Percentiles rank a stretch among this genome's conserved stretches.
Conservation (phyloP, 768 basidiomycete genomes). For the Epithele typhae region DNA sequence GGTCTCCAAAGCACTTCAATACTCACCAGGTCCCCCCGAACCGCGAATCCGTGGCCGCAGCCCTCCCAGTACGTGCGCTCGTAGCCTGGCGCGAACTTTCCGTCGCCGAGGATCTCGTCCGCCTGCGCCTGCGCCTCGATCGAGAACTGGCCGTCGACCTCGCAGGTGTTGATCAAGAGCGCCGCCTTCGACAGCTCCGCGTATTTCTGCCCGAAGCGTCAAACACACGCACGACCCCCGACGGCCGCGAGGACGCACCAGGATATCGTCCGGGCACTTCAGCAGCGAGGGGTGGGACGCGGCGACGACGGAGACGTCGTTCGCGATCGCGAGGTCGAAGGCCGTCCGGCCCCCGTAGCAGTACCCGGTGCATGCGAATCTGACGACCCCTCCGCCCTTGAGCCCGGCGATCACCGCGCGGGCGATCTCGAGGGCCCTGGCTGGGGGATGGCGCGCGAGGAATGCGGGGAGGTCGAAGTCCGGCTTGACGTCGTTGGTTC, state of each 20-base stretch:
- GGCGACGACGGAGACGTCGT: conserved; percentile 42
- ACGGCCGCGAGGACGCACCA: no score
- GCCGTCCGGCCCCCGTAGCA: conserved; percentile 65
- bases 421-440: conserved; percentile 31
- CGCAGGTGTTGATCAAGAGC: conserved; percentile 66
- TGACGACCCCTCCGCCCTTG: conserved; percentile 52
- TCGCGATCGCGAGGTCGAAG: conserved; percentile 60
- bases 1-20: background rate
- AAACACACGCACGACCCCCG: no score
- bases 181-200: conserved; percentile 42
- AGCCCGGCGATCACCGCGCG: conserved; percentile 56
- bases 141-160: conserved; percentile 50
- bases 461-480: conserved; percentile 30
- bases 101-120: conserved; percentile 32
- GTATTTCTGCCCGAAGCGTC: conserved; percentile 40
- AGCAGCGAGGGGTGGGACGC: conserved; percentile 62
- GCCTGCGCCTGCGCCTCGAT: conserved; percentile 33
- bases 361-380: conserved; percentile 60
- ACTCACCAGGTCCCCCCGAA: conserved; percentile 37
- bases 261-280: conserved; percentile 46
- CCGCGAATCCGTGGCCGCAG: conserved; percentile 32
- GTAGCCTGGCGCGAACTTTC: conserved; percentile 37
- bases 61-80: conserved; percentile 28
- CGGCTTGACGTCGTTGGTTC: background rate
- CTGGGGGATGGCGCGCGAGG: conserved; percentile 29